Percentiles rank a stretch among this genome's conserved stretches.
Evolutionary conservation across 108 stramenopile species (phyloP).

Genomic region (Nitzschia sp.): DNA sequence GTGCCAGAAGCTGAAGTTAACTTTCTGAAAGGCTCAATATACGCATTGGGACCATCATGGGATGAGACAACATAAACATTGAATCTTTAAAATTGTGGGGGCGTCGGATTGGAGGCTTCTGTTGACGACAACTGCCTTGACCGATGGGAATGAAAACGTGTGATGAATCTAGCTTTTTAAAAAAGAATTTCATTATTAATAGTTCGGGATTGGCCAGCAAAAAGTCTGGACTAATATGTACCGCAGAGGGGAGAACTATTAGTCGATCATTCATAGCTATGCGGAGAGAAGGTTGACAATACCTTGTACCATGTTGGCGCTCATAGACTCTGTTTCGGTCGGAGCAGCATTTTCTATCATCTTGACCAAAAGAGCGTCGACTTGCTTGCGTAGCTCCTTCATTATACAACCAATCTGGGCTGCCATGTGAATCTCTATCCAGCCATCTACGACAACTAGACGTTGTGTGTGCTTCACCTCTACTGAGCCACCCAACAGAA

Average conservation of each 20-base stretch:
- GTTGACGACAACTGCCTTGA: no score
- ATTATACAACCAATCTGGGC: slow-evolving; percentile 72
- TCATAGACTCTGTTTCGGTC: neutral
- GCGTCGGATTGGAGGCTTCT: no score
- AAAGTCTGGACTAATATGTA: no score
- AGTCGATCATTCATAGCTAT: no score
- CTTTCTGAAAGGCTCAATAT: slow-evolving; percentile 16
- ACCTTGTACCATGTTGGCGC: neutral
- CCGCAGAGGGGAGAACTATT: no score
- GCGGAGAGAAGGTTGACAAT: slow-evolving; percentile 5
- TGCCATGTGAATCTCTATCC: slow-evolving; percentile 66
- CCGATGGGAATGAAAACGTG: no score
- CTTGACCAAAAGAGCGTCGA: slow-evolving; percentile 28
- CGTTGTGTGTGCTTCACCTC: slow-evolving; percentile 60
- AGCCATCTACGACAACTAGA: slow-evolving; percentile 63
- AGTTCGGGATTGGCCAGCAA: no score
- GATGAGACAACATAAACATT: no score
- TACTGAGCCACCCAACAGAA: slow-evolving; percentile 65
- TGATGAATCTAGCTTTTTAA: no score
- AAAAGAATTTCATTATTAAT: no score
- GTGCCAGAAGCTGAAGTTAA: slow-evolving; percentile 12
- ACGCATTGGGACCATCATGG: no score
- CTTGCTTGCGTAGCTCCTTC: slow-evolving; percentile 41
- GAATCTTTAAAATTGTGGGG: no score
- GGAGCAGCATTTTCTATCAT: neutral